Percentiles rank a stretch among this genome's conserved stretches.
Conservation (phyloP, 225 moss, liverwort and hornwort genomes). For the Pleurozium schreberi region DNA sequence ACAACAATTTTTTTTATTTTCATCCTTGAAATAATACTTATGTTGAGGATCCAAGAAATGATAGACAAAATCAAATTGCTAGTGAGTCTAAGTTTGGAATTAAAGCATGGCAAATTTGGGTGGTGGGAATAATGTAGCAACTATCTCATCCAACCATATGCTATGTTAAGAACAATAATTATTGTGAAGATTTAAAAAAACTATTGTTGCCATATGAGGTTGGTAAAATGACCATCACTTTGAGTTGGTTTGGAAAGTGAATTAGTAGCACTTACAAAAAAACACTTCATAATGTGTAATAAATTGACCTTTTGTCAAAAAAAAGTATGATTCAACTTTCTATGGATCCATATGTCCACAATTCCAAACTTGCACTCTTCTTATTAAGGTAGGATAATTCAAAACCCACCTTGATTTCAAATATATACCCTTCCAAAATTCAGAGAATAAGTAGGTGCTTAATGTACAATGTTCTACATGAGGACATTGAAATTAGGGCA, state of each 20-base stretch:
- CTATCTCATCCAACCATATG: not conserved
- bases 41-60: not conserved
- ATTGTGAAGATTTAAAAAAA: not conserved
- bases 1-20: not conserved
- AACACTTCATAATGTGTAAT: not conserved
- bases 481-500: not conserved
- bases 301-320: not conserved
- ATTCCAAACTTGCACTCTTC: not conserved
- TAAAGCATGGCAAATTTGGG: no score
- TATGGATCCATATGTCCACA: not conserved
- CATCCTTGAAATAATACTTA: not conserved
- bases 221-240: not conserved
- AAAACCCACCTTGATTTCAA: not conserved
- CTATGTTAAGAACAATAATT: not conserved
- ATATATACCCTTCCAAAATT: not conserved
- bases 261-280: not conserved
- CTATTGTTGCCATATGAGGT: not conserved
- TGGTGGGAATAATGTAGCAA: not conserved
- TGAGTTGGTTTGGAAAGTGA: not conserved
- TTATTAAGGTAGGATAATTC: not conserved
- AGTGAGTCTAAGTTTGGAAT: not conserved
- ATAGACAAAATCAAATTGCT: not conserved
- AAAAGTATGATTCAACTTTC: accelerated
- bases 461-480: not conserved
- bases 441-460: accelerated